Conservation (phyloP, 2,329 filamentous ascomycete species). For the Cordyceps fumosorosea region DNA sequence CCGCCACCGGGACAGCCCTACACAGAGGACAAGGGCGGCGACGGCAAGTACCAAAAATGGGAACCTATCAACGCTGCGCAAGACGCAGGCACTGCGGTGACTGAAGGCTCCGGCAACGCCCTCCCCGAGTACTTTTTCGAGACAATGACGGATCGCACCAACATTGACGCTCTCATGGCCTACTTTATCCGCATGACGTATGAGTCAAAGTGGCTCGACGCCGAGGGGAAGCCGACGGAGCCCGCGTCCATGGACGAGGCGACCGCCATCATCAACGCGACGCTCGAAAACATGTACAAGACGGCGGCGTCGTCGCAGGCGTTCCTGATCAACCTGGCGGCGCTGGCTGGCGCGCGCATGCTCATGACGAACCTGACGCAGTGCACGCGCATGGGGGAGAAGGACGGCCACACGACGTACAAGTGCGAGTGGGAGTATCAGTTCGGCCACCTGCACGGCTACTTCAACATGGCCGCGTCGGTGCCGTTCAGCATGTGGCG, state of each 20-base stretch:
- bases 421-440: conserved; percentile 48
- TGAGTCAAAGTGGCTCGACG: conserved; percentile 46
- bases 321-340: conserved; percentile 54
- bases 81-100: not conserved
- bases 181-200: conserved; percentile 47
- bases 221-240: conserved; percentile 34
- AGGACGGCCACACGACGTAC: conserved; percentile 39
- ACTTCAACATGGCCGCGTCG: conserved; percentile 45
- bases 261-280: conserved; percentile 44
- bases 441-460: conserved; percentile 45
- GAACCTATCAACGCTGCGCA: not conserved
- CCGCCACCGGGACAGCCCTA: not conserved
- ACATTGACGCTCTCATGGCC: conserved; percentile 50
- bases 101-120: not conserved
- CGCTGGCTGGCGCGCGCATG: conserved; percentile 46
- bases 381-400: conserved; percentile 37
- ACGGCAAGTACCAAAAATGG: not conserved
- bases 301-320: conserved; percentile 45
- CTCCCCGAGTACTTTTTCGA: conserved; percentile 29
- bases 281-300: conserved; percentile 46
- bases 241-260: conserved; percentile 46
- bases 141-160: conserved; percentile 40
- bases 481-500: conserved; percentile 39
- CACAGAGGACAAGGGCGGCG: not conserved
- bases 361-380: conserved; percentile 38